Evolutionary conservation across 495 filamentous ascomycete genomes (phyloP).

Genomic region (Daldinia concentrica): DNA sequence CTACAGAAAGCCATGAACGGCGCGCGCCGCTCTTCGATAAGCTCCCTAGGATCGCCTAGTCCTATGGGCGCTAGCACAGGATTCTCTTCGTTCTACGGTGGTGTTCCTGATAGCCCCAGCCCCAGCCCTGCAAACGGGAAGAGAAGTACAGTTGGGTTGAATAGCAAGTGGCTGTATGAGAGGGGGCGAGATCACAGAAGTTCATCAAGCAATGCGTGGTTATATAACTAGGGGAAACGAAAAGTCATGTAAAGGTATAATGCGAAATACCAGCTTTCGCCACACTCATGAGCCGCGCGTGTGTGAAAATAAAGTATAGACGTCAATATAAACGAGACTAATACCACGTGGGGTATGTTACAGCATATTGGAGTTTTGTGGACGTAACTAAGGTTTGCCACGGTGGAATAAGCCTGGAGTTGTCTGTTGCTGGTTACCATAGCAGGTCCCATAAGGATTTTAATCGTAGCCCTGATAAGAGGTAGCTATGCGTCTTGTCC

Average conservation of each 20-base stretch:
- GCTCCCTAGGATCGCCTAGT: constrained; percentile 71
- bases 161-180: constrained; percentile 94
- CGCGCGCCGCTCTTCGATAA: constrained; percentile 69
- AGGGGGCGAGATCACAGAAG: constrained; percentile 59
- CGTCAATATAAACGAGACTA: not conserved
- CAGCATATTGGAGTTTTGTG: not conserved
- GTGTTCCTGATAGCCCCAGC: constrained; percentile 53
- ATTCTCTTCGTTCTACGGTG: constrained; percentile 55
- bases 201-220: constrained; percentile 51
- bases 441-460: not conserved
- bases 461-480: not conserved
- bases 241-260: not conserved
- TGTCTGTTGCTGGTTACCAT: not conserved
- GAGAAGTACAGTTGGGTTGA: constrained; percentile 75
- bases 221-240: constrained; percentile 34
- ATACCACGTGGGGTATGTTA: not conserved
- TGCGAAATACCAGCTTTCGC: not conserved
- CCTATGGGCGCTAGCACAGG: constrained; percentile 58
- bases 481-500: not conserved
- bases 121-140: constrained; percentile 74
- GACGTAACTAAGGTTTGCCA: not conserved
- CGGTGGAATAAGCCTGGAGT: not conserved
- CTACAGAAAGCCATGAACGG: constrained; percentile 73
- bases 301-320: not conserved
- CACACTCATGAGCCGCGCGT: not conserved